Conservation (phyloP, 345 rosid genomes). For the Garcia nutans region DNA sequence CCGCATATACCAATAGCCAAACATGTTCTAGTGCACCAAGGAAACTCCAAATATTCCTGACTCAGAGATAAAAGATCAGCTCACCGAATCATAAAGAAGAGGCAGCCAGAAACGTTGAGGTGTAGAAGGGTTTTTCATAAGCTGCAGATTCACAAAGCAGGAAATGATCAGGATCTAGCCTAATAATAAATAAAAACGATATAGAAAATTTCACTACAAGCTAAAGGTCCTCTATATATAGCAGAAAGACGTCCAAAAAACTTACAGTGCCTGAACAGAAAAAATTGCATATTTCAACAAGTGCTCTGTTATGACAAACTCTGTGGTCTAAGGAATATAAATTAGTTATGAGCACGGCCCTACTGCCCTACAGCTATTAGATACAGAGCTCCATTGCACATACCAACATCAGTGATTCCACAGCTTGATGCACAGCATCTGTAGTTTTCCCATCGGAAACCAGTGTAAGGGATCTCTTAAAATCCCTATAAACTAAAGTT, state of each 20-base stretch:
- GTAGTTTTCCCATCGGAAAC: conserved; percentile 53
- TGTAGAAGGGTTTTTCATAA: conserved; percentile 84
- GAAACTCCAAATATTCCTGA: not conserved
- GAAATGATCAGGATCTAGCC: not conserved
- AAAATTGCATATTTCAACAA: not conserved
- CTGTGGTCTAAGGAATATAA: not conserved
- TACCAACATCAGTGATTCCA: conserved; percentile 77
- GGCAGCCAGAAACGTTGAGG: conserved; percentile 94
- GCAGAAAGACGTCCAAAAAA: not conserved
- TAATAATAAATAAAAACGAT: not conserved
- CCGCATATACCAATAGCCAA: not conserved
- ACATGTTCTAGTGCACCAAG: not conserved
- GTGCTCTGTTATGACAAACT: not conserved
- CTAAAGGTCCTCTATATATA: not conserved
- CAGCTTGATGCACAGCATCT: conserved; percentile 65
- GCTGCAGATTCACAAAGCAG: conserved; percentile 49
- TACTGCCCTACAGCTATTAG: not conserved
- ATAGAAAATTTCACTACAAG: not conserved
- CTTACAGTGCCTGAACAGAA: not conserved
- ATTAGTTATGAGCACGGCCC: conserved; percentile 3
- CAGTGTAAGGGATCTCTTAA: conserved; percentile 73
- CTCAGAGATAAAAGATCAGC: conserved; percentile 9
- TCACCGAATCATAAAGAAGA: conserved; percentile 83
- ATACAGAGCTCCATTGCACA: conserved; percentile 16
- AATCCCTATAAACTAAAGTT: conserved; percentile 58